Conservation (phyloP, 2,329 filamentous ascomycete genomes). For the Phoma sp. region DNA sequence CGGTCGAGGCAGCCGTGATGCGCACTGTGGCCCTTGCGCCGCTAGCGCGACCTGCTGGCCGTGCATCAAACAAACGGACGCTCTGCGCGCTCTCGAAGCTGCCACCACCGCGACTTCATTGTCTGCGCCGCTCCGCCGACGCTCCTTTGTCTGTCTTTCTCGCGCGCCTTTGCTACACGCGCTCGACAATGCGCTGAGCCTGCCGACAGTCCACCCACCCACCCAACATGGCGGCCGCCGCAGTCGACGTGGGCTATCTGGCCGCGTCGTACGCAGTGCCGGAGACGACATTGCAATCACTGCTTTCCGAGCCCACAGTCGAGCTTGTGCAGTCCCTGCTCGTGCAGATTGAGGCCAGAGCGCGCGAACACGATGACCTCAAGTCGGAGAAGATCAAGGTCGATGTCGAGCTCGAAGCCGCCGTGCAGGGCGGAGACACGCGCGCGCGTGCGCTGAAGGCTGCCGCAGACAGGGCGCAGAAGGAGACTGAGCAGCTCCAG, state of each 20-base stretch:
- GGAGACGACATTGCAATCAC: slow-evolving; percentile 66
- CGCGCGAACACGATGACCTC: slow-evolving; percentile 80
- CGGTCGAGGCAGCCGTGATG: slow-evolving; percentile 28
- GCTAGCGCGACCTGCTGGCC: slow-evolving; percentile 16
- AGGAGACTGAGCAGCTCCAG: slow-evolving; percentile 82
- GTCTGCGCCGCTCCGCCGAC: slow-evolving; percentile 18
- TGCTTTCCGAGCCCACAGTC: slow-evolving; percentile 73
- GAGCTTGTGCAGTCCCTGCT: slow-evolving; percentile 81
- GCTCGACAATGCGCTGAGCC: slow-evolving; percentile 35
- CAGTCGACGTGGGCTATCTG: slow-evolving; percentile 75
- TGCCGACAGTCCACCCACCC: slow-evolving; percentile 19
- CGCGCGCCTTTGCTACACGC: slow-evolving; percentile 3
- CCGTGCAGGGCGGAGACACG: slow-evolving; percentile 81
- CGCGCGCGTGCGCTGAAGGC: slow-evolving; percentile 83
- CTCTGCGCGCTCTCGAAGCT: slow-evolving; percentile 26
- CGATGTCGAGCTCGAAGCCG: slow-evolving; percentile 93
- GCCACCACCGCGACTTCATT: slow-evolving; percentile 24
- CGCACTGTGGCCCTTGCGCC: slow-evolving; percentile 20
- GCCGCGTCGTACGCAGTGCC: slow-evolving; percentile 75
- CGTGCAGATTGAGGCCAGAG: slow-evolving; percentile 76
- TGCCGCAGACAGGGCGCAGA: slow-evolving; percentile 81
- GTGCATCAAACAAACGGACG: slow-evolving; percentile 30
- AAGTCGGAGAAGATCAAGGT: slow-evolving; percentile 87
- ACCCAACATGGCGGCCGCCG: slow-evolving; percentile 64
- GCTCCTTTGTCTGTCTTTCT: slow-evolving; percentile 19